Base-by-base conservation (phyloP, 2,329 filamentous ascomycete genomes). In the Fusarium sp. region DNA sequence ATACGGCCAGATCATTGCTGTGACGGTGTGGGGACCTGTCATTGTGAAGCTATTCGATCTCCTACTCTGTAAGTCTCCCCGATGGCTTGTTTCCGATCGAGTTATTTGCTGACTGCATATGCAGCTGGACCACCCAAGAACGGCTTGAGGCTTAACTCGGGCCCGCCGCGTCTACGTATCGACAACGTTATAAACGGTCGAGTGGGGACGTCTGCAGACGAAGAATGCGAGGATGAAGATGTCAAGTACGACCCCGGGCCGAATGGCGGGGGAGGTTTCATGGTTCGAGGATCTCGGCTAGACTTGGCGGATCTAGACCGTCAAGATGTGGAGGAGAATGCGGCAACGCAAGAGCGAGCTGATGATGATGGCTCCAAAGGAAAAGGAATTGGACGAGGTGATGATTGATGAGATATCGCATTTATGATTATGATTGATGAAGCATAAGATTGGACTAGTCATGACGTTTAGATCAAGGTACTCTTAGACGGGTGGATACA, bases 31-130 rank as follows among this genome's bases (percentile, higher is more conserved):
- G 82, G 82, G 82, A 0, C 82, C 82, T 10, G 81, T 84, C 67
- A 83, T 84, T 63, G 81, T 84, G 47, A 84, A 84, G 63, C 63
- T 84, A n/a, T 81, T 84, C 66, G 80, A 83, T 40, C 76, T 84
- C 4, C 75, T 82, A 14, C 63, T 83, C n/a, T 82, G 82, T 83
- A 74, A 79, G 82, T 73, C 11, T 9, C 40, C 40, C 20, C 10
- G 17, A 27, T 30, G 38, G 15, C 5, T 20, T 11, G 54, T 22
- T 57, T 35, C 20, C 47, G 10, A 14, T 9, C 14, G 20, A 15
- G 15, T 47, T 40, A 27, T 32, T 64, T 66, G 33, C 80, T 81
- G 60, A 81, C 73, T 38, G 3, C 20, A 56, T 30, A 54, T 47
- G 43, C 61, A 83, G 82, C 82, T 60, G 82, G 82, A 4, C 82